phyloP scores from a whole-genome alignment of 352 stramenopile species.

The Pythium brassicae region DNA sequence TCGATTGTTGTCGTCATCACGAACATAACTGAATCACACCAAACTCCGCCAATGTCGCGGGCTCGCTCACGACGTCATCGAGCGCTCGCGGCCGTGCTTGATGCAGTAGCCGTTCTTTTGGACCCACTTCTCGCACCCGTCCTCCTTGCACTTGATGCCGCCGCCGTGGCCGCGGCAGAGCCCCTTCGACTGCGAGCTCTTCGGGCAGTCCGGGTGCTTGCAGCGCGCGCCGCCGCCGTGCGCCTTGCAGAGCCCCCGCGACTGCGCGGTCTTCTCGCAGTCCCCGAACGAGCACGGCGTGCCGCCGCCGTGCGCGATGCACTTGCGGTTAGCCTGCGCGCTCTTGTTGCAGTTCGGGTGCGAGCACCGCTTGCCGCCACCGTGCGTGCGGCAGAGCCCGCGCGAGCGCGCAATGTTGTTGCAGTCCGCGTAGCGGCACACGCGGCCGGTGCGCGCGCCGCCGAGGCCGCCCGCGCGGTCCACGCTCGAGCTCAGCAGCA shows the following conservation, averaged over 20 bases:
- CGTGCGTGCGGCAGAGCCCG: constrained; percentile 70
- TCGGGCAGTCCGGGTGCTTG: constrained; percentile 82
- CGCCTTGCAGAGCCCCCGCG: constrained; percentile 76
- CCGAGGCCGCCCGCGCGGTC: constrained; percentile 23
- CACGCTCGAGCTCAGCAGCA: constrained; percentile 70
- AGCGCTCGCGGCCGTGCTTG: constrained; percentile 78
- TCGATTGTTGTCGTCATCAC: too few species aligned
- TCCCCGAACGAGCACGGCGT: constrained; percentile 83
- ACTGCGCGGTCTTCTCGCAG: constrained; percentile 86
- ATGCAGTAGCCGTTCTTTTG: constrained; percentile 90
- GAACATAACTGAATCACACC: neutral
- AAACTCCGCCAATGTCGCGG: too few species aligned
- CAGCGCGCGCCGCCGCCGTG: constrained; percentile 78
- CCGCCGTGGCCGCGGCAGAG: constrained; percentile 79
- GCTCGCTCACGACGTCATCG: constrained; percentile 45
- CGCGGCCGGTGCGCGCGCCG: constrained; percentile 47
- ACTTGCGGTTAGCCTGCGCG: constrained; percentile 86
- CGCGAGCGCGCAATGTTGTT: constrained; percentile 83
- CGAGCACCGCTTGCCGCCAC: constrained; percentile 75
- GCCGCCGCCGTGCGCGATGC: constrained; percentile 80
- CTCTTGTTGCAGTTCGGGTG: constrained; percentile 84
- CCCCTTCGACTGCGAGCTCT: constrained; percentile 81
- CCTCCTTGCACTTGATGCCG: constrained; percentile 84
- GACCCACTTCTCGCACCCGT: constrained; percentile 86
- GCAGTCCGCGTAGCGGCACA: constrained; percentile 80